Base-by-base conservation (phyloP, 352 stramenopile species). In the Phytophthora constricta region DNA sequence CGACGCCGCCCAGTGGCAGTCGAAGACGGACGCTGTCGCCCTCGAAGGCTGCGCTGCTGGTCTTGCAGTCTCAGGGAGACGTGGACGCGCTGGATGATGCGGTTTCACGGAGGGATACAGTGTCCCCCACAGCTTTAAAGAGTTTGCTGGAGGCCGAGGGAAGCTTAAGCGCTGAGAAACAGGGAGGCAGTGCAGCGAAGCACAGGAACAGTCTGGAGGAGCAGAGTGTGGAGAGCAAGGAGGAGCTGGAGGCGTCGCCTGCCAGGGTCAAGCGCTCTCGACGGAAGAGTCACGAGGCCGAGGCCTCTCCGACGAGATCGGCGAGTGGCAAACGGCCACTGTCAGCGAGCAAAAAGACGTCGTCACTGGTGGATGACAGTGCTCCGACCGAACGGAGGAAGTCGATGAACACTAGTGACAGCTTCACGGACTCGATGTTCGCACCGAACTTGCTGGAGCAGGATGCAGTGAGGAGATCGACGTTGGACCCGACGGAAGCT, bases 341-440 rank as follows among this genome's bases (percentile, higher is more conserved):
- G 16, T 58, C 60, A 5, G 58, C 28, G 20, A 66, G 56, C 11
- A 77, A 67, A 33, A 72, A 51, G 20, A 60, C 37, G 14, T 55
- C 47, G 5, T 25, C 42, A 22, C 23, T 19, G 4, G 65, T 52
- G 31, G 23, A 27, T 28, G 31, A 5, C 20, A 50, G 14, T 7
- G 27, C n/a, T 1, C 7, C 10, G 4, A 20, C 31, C 26, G 33
- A 46, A 5, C 26, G 55, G 39, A 67, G 67, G 34, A 49, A 27
- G 31, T 68, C 39, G 8, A 64, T 63, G 33, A 59, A 57, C 14
- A 50, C 52, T 1, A 79, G 63, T 25, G 82, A 88, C 60, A 85
- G 76, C 65, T 89, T 87, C 53, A 84, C 79, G 19, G 74, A 82
- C 47, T 65, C 58, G 8, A 77, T 87, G 70, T 86, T 87, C 41